Evolutionary conservation across 2,329 filamentous ascomycete species (phyloP).

Genomic region (Didymella sp.): DNA sequence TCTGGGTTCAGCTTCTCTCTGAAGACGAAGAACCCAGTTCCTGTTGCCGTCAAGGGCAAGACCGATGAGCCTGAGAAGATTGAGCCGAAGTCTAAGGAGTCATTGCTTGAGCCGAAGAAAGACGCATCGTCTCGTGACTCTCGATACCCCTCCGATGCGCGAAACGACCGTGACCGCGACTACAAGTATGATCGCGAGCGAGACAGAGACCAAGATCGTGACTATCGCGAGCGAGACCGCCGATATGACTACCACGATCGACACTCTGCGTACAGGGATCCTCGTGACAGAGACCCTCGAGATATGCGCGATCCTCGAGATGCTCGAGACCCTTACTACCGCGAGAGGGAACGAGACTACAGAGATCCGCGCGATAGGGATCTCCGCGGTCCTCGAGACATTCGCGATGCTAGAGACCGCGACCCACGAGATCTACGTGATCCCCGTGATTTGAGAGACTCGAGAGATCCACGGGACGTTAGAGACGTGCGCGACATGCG

Average conservation of each 20-base stretch:
- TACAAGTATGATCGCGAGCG: slow-evolving; percentile 34
- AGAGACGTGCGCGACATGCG: slow-evolving; percentile 35
- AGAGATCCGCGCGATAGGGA: slow-evolving; percentile 30
- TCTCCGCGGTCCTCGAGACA: slow-evolving; percentile 26
- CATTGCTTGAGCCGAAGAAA: slow-evolving; percentile 50
- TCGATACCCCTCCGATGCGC: slow-evolving; percentile 31
- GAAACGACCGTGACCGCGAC: slow-evolving; percentile 34
- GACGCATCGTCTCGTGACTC: slow-evolving; percentile 46
- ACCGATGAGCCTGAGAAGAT: slow-evolving; percentile 48
- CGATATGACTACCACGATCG: slow-evolving; percentile 39
- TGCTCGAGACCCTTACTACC: slow-evolving; percentile 24
- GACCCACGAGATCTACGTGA: slow-evolving; percentile 30
- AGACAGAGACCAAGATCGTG: slow-evolving; percentile 52
- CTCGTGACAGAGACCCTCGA: slow-evolving; percentile 35
- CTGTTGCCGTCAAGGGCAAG: slow-evolving; percentile 60
- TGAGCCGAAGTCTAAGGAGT: slow-evolving; percentile 48
- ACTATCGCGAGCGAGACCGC: slow-evolving; percentile 53
- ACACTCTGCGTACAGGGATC: slow-evolving; percentile 38
- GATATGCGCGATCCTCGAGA: slow-evolving; percentile 21
- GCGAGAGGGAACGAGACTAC: slow-evolving; percentile 29
- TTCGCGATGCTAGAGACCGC: slow-evolving; percentile 30
- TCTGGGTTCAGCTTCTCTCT: slow-evolving; percentile 86
- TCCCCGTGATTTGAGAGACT: slow-evolving; percentile 23
- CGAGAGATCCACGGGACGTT: slow-evolving; percentile 27
- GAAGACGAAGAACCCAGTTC: slow-evolving; percentile 71